Percentiles rank a stretch among this genome's conserved stretches.
These are phyloP conservation scores for Cyberlindnera nakhonratchasimensis DNA, from an alignment of 805 yeast species.

Conservation along the genomic window DNA sequence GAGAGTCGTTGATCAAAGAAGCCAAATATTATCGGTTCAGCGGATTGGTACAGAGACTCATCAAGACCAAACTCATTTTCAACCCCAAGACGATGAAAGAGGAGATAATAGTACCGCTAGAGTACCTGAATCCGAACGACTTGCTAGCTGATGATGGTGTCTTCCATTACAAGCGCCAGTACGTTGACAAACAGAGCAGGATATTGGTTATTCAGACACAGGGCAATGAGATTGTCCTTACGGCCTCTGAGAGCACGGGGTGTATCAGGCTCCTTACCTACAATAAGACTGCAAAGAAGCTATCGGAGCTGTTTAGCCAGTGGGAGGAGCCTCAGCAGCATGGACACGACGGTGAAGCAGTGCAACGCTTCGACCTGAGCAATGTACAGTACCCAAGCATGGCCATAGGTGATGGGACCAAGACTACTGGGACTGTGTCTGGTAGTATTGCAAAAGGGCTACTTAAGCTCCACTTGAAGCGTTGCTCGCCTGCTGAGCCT, in stretches of 20 bases:
- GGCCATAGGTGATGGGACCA: not conserved
- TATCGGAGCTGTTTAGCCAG: not conserved
- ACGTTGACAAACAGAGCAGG: conserved; percentile 37
- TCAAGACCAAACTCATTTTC: conserved; percentile 45
- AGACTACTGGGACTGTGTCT: not conserved
- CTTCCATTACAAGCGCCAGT: conserved; percentile 43
- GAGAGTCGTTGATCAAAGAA: conserved; percentile 59
- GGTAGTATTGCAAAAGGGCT: not conserved
- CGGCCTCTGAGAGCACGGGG: too few relatives aligned
- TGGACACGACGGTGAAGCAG: too few relatives aligned
- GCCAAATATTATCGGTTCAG: conserved; percentile 74
- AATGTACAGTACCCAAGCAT: too few relatives aligned
- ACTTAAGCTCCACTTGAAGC: too few relatives aligned
- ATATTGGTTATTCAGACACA: conserved; percentile 39
- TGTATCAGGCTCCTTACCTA: too few relatives aligned
- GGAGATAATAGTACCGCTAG: conserved; percentile 45
- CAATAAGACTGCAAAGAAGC: not conserved
- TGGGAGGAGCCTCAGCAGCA: not conserved
- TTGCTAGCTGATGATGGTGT: conserved; percentile 13
- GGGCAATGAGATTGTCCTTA: conserved; percentile 5
- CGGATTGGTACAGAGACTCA: conserved; percentile 67
- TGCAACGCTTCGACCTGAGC: too few relatives aligned
- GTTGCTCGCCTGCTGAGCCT: not conserved
- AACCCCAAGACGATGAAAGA: conserved; percentile 51
- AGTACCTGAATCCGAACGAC: conserved; percentile 13